These are phyloP conservation scores for Cutaneotrichosporon sp. DNA, from an alignment of 1,284 basidiomycete genomes.

Conservation along the genomic window DNA sequence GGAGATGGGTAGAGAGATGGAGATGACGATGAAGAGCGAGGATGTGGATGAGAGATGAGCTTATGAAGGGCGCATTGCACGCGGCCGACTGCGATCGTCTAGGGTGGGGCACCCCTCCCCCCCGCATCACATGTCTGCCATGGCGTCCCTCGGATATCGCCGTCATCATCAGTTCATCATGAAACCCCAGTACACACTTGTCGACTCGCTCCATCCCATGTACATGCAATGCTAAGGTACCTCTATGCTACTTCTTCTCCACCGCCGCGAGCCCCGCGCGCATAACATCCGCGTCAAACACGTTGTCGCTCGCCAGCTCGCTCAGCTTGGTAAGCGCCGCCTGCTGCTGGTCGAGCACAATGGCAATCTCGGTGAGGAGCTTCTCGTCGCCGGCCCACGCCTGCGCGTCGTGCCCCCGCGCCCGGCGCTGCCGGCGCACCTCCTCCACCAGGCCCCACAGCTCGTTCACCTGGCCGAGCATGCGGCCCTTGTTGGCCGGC, in stretches of 20 bases:
- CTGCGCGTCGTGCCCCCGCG: constrained; percentile 51
- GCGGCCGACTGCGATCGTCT: too few species aligned
- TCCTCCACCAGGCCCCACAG: constrained; percentile 84
- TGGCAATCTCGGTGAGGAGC: constrained; percentile 71
- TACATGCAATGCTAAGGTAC: constrained; percentile 10
- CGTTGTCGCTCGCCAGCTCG: constrained; percentile 66
- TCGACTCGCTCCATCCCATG: background rate
- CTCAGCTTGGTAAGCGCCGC: constrained; percentile 76
- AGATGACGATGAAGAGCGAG: background rate
- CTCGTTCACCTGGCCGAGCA: constrained; percentile 70
- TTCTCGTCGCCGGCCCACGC: constrained; percentile 86
- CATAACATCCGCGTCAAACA: constrained; percentile 72
- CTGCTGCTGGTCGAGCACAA: constrained; percentile 77
- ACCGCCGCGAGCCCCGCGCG: constrained; percentile 28
- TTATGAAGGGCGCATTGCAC: too few species aligned
- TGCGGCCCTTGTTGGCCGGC: constrained; percentile 47
- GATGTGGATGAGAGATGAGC: background rate
- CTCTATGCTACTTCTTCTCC: constrained; percentile 20
- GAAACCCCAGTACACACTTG: background rate
- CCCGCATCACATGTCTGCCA: too few species aligned
- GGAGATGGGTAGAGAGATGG: background rate
- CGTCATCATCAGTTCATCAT: too few species aligned
- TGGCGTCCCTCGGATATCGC: background rate
- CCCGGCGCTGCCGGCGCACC: constrained; percentile 57
- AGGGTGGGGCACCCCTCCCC: too few species aligned